A percentile compares a stretch with the other conserved stretches of the same genome.
Evolutionary conservation across 2,329 filamentous ascomycete species (phyloP).

Genomic region (Ophiostoma montium): DNA sequence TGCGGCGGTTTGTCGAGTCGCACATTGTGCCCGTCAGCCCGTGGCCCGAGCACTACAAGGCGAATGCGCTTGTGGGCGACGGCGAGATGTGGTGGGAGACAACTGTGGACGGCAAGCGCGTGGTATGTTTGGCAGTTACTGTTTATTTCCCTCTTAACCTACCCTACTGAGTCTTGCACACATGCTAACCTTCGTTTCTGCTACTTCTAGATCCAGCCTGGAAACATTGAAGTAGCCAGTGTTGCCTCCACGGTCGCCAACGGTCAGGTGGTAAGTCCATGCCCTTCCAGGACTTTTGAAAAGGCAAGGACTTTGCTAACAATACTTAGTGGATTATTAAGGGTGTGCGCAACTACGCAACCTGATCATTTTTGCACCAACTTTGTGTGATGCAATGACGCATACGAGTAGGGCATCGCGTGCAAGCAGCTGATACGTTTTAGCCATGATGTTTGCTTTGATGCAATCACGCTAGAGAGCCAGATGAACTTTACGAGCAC

Average conservation of each 20-base stretch:
- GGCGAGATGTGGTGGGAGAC: constrained; percentile 69
- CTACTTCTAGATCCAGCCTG: constrained; percentile 57
- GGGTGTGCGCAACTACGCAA: constrained; percentile 32
- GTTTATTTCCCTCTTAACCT: no score
- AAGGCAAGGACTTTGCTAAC: neutral
- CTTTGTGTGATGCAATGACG: no score
- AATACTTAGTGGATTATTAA: constrained; percentile 48
- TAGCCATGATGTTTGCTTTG: no score
- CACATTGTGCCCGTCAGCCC: constrained; percentile 66
- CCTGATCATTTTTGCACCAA: neutral
- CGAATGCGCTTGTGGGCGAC: constrained; percentile 49
- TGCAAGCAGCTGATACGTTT: no score
- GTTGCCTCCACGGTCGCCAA: constrained; percentile 68
- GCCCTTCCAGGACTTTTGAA: neutral
- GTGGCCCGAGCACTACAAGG: constrained; percentile 55
- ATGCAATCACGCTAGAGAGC: no score
- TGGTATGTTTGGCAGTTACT: constrained; percentile 33
- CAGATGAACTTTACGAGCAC: no score
- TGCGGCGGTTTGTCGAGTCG: constrained; percentile 69
- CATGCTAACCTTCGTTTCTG: constrained; percentile 2
- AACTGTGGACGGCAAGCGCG: constrained; percentile 48
- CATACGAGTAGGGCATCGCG: no score
- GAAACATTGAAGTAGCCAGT: constrained; percentile 60
- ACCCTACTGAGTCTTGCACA: no score
- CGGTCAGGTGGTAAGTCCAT: constrained; percentile 54